phyloP scores from a whole-genome alignment of 2,329 filamentous ascomycete genomes.

The Fusarium denticulatum region DNA sequence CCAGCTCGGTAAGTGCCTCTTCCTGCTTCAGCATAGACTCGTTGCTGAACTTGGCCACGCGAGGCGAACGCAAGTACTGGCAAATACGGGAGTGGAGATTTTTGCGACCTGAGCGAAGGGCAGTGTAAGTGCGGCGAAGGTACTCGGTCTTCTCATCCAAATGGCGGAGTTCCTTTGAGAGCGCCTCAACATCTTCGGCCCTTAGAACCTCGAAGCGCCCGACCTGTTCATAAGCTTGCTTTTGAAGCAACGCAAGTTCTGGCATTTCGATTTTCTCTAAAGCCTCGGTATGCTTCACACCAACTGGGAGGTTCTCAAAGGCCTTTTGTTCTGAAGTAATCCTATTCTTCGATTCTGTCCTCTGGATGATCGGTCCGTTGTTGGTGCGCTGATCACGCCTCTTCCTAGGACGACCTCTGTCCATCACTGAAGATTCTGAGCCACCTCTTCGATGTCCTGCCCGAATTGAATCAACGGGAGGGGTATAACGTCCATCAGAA shows the following conservation, averaged over 20 bases:
- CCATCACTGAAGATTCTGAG: slow-evolving; percentile 68
- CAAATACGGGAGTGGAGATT: slow-evolving; percentile 82
- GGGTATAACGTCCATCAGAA: slow-evolving; percentile 52
- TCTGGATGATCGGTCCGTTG: slow-evolving; percentile 50
- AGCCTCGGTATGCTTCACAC: slow-evolving; percentile 65
- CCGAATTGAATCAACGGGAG: slow-evolving; percentile 38
- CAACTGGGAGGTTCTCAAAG: slow-evolving; percentile 70
- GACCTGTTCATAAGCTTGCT: slow-evolving; percentile 70
- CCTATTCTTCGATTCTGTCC: slow-evolving; percentile 55
- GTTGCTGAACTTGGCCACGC: slow-evolving; percentile 75
- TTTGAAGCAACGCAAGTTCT: slow-evolving; percentile 64
- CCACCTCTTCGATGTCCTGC: slow-evolving; percentile 60
- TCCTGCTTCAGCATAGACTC: slow-evolving; percentile 83
- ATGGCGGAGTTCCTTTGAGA: slow-evolving; percentile 78
- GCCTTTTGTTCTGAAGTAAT: slow-evolving; percentile 64
- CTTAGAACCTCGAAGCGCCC: slow-evolving; percentile 72
- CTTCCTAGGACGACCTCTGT: slow-evolving; percentile 69
- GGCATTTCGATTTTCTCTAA: slow-evolving; percentile 55
- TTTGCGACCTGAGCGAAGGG: slow-evolving; percentile 77
- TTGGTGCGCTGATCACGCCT: slow-evolving; percentile 56
- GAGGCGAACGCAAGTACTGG: slow-evolving; percentile 77
- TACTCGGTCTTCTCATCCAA: slow-evolving; percentile 84
- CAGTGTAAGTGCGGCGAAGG: slow-evolving; percentile 79
- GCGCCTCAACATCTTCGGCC: slow-evolving; percentile 68
- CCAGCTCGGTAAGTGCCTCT: slow-evolving; percentile 79